phyloP scores from a whole-genome alignment of 2,329 filamentous ascomycete genomes.

The Akanthomyces dipterigenus region DNA sequence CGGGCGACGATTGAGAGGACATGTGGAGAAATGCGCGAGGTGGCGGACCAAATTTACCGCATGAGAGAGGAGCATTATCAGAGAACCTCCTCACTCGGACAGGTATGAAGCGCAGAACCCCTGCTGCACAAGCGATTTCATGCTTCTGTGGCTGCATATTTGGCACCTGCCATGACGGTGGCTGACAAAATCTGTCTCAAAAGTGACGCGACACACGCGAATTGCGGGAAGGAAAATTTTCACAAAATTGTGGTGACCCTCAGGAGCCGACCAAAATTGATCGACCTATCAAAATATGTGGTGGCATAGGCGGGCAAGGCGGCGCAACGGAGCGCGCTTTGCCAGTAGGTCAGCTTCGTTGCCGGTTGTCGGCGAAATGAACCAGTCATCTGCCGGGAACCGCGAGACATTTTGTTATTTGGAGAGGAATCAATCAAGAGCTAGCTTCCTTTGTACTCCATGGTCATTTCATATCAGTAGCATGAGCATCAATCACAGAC shows the following conservation, averaged over 20 bases:
- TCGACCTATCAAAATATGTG: constrained; percentile 6
- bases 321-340: constrained; percentile 7
- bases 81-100: constrained; percentile 28
- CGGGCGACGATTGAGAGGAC: constrained; percentile 67
- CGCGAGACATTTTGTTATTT: constrained; percentile 6
- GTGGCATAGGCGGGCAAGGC: constrained; percentile 2
- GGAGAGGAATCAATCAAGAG: background rate
- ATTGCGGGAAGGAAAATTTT: constrained; percentile 1
- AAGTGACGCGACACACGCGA: background rate
- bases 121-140: background rate
- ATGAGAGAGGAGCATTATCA: constrained; percentile 36
- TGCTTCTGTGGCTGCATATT: background rate
- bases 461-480: background rate
- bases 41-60: constrained; percentile 52
- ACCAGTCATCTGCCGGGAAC: constrained; percentile 12
- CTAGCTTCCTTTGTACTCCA: background rate
- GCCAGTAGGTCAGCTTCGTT: constrained; percentile 10
- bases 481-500: constrained; percentile 8
- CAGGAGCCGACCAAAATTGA: constrained; percentile 7
- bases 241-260: constrained; percentile 10
- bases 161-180: background rate
- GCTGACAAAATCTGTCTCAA: constrained; percentile 6
- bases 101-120: constrained; percentile 19
- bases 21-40: constrained; percentile 59
- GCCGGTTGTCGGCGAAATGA: constrained; percentile 10